Conservation (phyloP, 2,329 filamentous ascomycete genomes). For the Colletotrichum sp. region DNA sequence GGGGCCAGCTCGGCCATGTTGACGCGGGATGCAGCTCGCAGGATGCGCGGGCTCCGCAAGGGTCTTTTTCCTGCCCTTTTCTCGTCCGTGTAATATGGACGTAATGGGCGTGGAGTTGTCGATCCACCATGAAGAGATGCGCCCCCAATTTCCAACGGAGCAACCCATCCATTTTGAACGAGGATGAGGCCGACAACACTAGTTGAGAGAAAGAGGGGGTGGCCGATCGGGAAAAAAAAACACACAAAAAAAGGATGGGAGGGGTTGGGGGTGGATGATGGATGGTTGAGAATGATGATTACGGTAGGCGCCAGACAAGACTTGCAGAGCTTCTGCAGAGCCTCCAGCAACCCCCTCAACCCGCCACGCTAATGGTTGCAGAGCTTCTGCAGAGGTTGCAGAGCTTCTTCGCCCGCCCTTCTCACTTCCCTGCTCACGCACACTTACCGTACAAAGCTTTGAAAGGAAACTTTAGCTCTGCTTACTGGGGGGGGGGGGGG, state of each 20-base stretch:
- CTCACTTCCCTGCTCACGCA: neutral
- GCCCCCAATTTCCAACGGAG: neutral
- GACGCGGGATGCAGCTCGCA: neutral
- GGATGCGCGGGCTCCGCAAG: neutral
- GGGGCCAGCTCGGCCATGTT: neutral
- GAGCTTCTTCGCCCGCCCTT: neutral
- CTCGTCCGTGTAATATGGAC: neutral
- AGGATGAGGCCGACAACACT: neutral
- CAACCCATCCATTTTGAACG: neutral
- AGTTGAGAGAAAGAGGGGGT: neutral
- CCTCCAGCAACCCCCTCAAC: conserved; percentile 12
- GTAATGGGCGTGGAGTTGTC: conserved; percentile 16
- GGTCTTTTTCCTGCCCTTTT: neutral
- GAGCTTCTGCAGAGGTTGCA: conserved; percentile 17
- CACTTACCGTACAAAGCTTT: conserved; percentile 8
- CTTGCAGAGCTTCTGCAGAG: conserved; percentile 19
- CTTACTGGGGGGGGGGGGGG: neutral
- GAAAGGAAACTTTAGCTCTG: neutral
- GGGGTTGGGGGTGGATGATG: neutral
- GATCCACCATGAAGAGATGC: conserved; percentile 7
- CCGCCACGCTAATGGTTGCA: conserved; percentile 12
- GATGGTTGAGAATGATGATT: neutral
- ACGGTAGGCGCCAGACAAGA: neutral
- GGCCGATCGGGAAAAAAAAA: neutral
- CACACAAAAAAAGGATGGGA: neutral